phyloP scores from a whole-genome alignment of 129 eudicot species.

The Artemisia annua region DNA sequence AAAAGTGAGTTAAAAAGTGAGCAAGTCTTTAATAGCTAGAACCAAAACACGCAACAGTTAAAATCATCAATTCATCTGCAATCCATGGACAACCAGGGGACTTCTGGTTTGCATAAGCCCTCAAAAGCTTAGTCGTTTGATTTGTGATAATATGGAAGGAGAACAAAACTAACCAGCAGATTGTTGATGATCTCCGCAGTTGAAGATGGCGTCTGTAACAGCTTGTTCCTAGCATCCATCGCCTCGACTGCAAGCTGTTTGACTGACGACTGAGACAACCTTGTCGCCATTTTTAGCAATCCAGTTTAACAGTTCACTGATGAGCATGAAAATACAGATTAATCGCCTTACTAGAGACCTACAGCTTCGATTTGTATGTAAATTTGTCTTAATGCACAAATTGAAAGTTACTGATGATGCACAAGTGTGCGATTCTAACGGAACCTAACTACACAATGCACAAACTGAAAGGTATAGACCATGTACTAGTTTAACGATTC shows the following conservation, averaged over 20 bases:
- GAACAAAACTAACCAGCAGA: constrained; percentile 44
- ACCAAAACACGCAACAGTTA: too few species aligned
- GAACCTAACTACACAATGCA: too few species aligned
- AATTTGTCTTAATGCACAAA: too few species aligned
- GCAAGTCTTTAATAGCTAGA: not conserved
- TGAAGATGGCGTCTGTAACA: constrained; percentile 26
- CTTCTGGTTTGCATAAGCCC: not conserved
- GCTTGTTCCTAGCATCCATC: constrained; percentile 34
- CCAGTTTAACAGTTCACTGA: not conserved
- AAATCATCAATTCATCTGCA: too few species aligned
- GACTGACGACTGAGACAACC: not conserved
- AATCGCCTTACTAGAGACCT: too few species aligned
- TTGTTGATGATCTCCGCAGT: constrained; percentile 36
- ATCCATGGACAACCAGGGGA: too few species aligned
- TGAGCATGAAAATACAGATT: too few species aligned
- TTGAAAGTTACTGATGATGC: too few species aligned
- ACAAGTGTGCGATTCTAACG: too few species aligned
- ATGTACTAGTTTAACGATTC: too few species aligned
- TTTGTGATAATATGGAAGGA: not conserved
- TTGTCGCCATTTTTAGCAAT: not conserved
- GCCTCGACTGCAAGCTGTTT: constrained; percentile 29
- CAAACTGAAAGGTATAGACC: too few species aligned
- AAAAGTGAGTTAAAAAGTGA: not conserved
- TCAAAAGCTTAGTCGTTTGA: not conserved
- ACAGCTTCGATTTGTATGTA: too few species aligned